Evolutionary conservation across 805 yeast genomes (phyloP).

Genomic region (Lipomyces orientalis): DNA sequence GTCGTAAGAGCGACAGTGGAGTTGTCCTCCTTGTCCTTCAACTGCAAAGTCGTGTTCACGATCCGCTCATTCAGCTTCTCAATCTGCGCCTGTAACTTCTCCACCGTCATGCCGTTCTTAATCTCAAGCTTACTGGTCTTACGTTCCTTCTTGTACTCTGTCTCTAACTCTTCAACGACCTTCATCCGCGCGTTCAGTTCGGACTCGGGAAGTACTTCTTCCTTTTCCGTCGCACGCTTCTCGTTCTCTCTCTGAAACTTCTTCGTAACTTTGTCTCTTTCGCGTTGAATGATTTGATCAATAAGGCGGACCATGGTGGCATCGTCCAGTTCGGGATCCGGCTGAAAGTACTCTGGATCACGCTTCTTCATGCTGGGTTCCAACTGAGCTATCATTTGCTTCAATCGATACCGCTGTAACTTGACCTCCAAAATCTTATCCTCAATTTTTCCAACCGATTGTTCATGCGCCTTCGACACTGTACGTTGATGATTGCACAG

Average conservation of each 20-base stretch:
- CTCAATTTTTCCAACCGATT: constrained; percentile 75
- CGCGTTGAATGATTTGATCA: constrained; percentile 61
- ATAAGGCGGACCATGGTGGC: constrained; percentile 69
- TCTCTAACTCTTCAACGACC: constrained; percentile 58
- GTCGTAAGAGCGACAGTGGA: constrained; percentile 93
- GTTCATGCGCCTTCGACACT: constrained; percentile 82
- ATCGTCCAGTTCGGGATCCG: constrained; percentile 66
- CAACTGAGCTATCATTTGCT: constrained; percentile 69
- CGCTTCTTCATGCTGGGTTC: constrained; percentile 61
- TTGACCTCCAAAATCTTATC: constrained; percentile 78
- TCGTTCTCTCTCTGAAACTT: constrained; percentile 80
- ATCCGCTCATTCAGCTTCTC: constrained; percentile 76
- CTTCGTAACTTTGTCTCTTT: constrained; percentile 64
- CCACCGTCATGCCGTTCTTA: constrained; percentile 59
- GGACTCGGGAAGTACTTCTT: constrained; percentile 56
- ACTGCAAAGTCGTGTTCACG: constrained; percentile 67
- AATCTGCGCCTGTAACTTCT: constrained; percentile 72
- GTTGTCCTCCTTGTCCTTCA: constrained; percentile 92
- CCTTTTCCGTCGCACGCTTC: constrained; percentile 63
- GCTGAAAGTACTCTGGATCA: constrained; percentile 65
- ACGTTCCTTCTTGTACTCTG: constrained; percentile 58
- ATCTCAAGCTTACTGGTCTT: constrained; percentile 60
- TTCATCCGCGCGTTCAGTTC: constrained; percentile 65
- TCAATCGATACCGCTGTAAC: constrained; percentile 81
- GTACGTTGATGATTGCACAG: constrained; percentile 97